Conservation (phyloP, 371 early-diverging fungal genomes). For the Dichotomocladium elegans region DNA sequence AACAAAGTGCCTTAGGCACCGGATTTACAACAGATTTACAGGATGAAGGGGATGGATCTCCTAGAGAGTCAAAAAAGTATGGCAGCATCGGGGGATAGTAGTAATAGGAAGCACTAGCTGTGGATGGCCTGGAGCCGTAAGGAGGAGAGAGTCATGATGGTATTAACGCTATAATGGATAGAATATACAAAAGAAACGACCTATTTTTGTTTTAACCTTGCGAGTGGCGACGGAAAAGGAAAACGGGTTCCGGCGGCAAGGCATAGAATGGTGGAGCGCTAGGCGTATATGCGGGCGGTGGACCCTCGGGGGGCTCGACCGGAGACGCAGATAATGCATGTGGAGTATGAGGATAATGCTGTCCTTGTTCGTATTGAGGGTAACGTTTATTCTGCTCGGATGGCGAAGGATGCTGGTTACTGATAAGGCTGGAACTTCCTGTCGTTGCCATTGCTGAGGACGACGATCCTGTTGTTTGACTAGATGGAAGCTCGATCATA, state of each 20-base stretch:
- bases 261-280: slow-evolving; percentile 10
- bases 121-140: no score
- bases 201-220: background rate
- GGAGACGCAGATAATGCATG: background rate
- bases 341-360: background rate
- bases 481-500: background rate
- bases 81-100: no score
- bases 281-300: slow-evolving; percentile 21
- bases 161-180: no score
- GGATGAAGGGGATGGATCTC: no score
- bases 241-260: background rate
- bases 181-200: no score
- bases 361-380: background rate
- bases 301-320: slow-evolving; percentile 5
- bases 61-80: no score
- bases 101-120: no score
- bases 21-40: no score
- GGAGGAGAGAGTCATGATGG: no score
- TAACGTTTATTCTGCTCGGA: no score
- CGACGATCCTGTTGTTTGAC: background rate
- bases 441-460: background rate
- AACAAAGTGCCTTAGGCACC: no score
- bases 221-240: background rate
- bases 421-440: background rate
- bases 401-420: background rate